Evolutionary conservation across 148 eudicot genomes (phyloP), one percentile per base, ranked within the genome.

Genomic region (Hydrangea macrophylla): DNA sequence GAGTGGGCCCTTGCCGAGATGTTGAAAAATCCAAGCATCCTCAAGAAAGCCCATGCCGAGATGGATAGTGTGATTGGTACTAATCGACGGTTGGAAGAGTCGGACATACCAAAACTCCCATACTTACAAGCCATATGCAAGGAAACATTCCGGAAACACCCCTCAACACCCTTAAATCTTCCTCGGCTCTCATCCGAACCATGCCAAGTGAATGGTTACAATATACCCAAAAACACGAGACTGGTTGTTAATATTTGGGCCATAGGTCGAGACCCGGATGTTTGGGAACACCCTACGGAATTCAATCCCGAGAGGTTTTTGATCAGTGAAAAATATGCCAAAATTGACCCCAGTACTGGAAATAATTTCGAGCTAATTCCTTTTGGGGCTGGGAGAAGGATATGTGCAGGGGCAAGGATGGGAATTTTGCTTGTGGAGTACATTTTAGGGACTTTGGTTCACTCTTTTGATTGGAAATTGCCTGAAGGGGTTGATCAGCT

Each of bases 1-100:
- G 84, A 80, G 65, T 80, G 84, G 84, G 76, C 75, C 23, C 54
- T 82, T 35, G 70, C 80, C 0, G 86, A 82, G 48, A 50, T 82
- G 67, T 0, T 82, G 35, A 42, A 55, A 2, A 73, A 82, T 12
- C 80, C 78, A 0, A 10, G 7, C n/a, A 75, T 64, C n/a, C 64
- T 79, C 9, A n/a, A 68, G 15, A 51, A 31, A 17, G 73, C 62
- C 9, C 78, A 75, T 1, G 36, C 28, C 15, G 85, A 82, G 42
- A 66, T 79, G 55, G 73, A 70, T 56, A 18, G 5, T 2, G 78
- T 79, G 6, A 67, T 82, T 0, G 75, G 73, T 4, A 30, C 54
- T 13, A 44, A 73, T 2, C 27, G 82, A 20, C 45, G 76, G 11
- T 56, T 82, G 6, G 8, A 58, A 37, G 83, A 82, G 55, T 76